Base-by-base conservation (phyloP, 805 yeast species). In the Zygosaccharomyces rouxii region DNA sequence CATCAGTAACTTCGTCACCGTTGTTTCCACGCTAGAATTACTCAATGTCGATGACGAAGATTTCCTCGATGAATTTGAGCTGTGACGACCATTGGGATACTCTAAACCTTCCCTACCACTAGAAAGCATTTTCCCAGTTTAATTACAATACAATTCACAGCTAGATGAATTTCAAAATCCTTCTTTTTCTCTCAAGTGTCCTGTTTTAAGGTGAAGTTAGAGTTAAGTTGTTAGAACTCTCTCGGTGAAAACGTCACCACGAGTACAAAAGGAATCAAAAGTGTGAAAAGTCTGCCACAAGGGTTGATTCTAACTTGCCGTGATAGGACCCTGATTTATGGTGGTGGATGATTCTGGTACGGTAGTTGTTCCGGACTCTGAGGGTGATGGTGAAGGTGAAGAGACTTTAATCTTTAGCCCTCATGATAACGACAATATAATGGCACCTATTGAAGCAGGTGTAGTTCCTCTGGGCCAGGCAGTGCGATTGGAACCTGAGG, bases 1-100 rank as follows among this genome's bases (percentile, higher is more conserved):
- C 31, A 90, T 90, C 39, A 94, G 74, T 22, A 92, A 74, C 51
- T 89, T 69, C 16, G 95, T 80, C 39, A 86, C 86, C 57, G 90
- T 78, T 41, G 89, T 79, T 61, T 88, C 96, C 44, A 84, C 83
- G 7, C 90, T 79, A 51, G 74, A 71, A 69, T 65, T 47, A 50
- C 47, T 48, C 3, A 56, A 49, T 31, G 49, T 50, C 18, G 60
- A 53, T 11, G 59, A 43, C 6, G 55, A 52, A 1, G 59, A 47
- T 22, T 50, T 51, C 25, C 57, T 48, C 13, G 53, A 42, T 11
- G 41, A 42, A 39, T 25, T 35, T 14, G 38, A 40, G 31, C 37
- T 39, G 9, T 30, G 43, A 16, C 38, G 38, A 14, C 44, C 31
- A 22, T 38, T 35, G 16, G 30, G 13, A 38, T 28, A 22, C 10